phyloP scores from a whole-genome alignment of 495 filamentous ascomycete genomes.

The Penicillium nucicola region DNA sequence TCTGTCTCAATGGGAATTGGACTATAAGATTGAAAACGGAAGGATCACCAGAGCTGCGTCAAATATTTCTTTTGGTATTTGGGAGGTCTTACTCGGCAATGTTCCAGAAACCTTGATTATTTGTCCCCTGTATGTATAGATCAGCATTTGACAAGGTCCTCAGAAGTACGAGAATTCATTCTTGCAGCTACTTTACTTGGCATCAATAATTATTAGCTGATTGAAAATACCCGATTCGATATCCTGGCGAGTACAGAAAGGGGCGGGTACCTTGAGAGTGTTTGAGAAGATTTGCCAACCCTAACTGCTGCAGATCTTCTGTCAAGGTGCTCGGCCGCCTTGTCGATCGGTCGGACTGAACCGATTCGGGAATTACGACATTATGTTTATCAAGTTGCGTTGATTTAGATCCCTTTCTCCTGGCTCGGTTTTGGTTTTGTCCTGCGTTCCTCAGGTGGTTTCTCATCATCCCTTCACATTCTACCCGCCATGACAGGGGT shows the following conservation, averaged over 20 bases:
- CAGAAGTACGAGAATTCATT: neutral
- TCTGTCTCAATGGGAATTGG: neutral
- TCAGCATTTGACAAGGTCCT: conserved; percentile 4
- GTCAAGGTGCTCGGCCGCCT: conserved; percentile 11
- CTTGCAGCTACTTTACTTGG: neutral
- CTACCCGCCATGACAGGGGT: conserved; percentile 13
- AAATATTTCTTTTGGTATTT: conserved; percentile 10
- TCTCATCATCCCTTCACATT: neutral
- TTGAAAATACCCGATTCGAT: neutral
- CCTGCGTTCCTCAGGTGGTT: neutral
- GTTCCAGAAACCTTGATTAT: conserved; percentile 4
- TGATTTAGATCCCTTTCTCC: neutral
- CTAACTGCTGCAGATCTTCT: conserved; percentile 14
- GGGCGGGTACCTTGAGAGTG: conserved; percentile 33
- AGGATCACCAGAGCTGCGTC: conserved; percentile 10
- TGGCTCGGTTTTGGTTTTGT: neutral
- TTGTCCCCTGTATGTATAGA: too few species aligned
- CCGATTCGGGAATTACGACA: neutral
- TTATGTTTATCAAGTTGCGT: neutral
- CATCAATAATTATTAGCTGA: neutral
- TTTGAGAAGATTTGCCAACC: conserved; percentile 37
- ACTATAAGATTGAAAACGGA: conserved; percentile 20
- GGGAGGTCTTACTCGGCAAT: neutral
- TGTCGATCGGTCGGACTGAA: too few species aligned
- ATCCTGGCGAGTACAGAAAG: neutral